A percentile compares a stretch with the other conserved stretches of the same genome.
Conservation (phyloP, 2,329 filamentous ascomycete genomes). For the Davidsoniella neocaledoniae region DNA sequence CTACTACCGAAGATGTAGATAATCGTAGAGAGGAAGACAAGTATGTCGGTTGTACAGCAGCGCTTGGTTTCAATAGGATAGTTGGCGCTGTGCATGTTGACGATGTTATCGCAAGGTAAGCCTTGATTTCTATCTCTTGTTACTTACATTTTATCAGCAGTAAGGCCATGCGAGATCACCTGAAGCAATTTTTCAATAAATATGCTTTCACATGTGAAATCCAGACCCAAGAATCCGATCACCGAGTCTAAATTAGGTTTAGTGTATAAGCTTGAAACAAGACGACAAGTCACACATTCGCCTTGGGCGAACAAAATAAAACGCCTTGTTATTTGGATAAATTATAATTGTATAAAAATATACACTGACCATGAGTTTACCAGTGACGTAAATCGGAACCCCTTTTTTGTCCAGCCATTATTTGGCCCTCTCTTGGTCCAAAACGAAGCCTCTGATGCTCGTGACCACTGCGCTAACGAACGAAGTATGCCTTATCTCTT, state of each 20-base stretch:
- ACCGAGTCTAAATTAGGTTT: no score
- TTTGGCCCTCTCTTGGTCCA: conserved; percentile 55
- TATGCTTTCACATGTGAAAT: no score
- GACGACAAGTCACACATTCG: no score
- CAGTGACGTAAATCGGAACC: background rate
- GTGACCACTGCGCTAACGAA: conserved; percentile 68
- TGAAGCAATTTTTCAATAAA: no score
- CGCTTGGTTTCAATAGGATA: background rate
- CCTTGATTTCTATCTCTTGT: background rate
- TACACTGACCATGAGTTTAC: no score
- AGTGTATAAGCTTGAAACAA: no score
- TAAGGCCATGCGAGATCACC: no score
- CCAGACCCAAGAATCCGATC: no score
- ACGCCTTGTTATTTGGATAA: background rate
- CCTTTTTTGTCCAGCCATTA: conserved; percentile 44
- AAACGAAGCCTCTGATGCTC: conserved; percentile 56
- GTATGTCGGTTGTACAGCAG: background rate
- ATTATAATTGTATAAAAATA: no score
- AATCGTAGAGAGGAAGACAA: background rate
- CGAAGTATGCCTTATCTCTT: conserved; percentile 32
- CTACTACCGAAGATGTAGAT: background rate
- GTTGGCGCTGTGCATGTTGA: conserved; percentile 6
- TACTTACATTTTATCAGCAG: no score
- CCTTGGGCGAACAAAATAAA: no score
- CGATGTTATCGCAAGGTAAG: conserved; percentile 1